Base-by-base conservation (phyloP, 306 rosid species). In the Hippophae gyantsensis region DNA sequence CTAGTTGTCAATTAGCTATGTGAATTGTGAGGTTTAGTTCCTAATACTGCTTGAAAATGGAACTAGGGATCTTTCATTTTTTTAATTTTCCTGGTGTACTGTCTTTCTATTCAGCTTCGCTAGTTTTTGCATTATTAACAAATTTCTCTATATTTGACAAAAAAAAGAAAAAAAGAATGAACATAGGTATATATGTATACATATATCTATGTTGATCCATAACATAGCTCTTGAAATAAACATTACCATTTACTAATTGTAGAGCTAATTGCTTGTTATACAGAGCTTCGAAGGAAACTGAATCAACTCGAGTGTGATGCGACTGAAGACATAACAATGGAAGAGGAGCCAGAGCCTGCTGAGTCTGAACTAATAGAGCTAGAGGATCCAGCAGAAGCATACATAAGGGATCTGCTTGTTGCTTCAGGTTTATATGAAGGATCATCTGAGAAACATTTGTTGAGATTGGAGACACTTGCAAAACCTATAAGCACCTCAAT, bases 341-440 rank as follows among this genome's bases (percentile, higher is more conserved):
- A 82, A 71, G 60, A 58, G 54, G 78, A 78, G 63, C 70, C 38
- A 32, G 38, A 2, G 0, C 3, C 72, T 12, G 57, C 54, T 40
- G 90, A 81, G 58, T 48, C 80, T 65, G 85, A 80, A 64, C 52
- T 81, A 61, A 60, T 67, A 45, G 82, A 78, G 58, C 52, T 84
- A 58, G 82, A 77, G 60, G 87, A 93, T 67, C 95, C 95, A 10
- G 81, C 83, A 26, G 95, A 93, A 76, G 83, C 83, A 59, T 88
- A 81, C 84, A 69, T 89, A 68, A 81, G 87, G 82, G 89, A 86
- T 69, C 78, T 88, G 54, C 90, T 93, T 46, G 77, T 89, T 66
- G 89, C 81, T 69, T 88, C 97, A 65, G 99, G 99, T 56, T 66
- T 93, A 59, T 93, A 88, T 69, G 82, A 75, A 58, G 97, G 94